Conservation (phyloP, 768 basidiomycete species). For the Rossbeevera mucosa region DNA sequence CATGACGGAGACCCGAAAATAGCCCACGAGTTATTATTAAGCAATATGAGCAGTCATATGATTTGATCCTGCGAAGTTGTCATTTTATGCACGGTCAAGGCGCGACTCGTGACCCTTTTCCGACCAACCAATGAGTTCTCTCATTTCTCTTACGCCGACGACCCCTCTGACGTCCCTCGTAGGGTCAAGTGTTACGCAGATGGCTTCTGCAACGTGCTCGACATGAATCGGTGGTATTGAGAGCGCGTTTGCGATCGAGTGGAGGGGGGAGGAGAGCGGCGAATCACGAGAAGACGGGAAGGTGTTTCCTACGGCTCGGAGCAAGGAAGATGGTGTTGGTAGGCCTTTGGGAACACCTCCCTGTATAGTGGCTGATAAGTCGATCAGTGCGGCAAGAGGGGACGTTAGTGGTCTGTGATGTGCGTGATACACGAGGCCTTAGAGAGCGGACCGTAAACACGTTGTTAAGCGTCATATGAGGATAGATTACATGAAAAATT, state of each 20-base stretch:
- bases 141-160: conserved; percentile 68
- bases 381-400: conserved; percentile 77
- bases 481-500: conserved; percentile 7
- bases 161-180: conserved; percentile 53
- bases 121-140: conserved; percentile 68
- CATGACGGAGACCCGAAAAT: conserved; percentile 19
- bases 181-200: conserved; percentile 58
- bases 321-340: conserved; percentile 62
- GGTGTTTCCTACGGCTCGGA: conserved; percentile 47
- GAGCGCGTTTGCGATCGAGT: conserved; percentile 73
- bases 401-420: conserved; percentile 88
- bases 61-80: conserved; percentile 7
- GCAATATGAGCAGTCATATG: conserved; percentile 7
- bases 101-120: conserved; percentile 28
- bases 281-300: conserved; percentile 30
- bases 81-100: conserved; percentile 13
- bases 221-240: conserved; percentile 91
- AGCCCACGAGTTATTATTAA: not conserved
- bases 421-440: conserved; percentile 95
- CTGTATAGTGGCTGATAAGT: conserved; percentile 74
- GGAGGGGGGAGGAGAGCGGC: conserved; percentile 44
- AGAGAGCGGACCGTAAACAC: conserved; percentile 9
- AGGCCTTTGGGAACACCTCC: conserved; percentile 49
- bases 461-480: conserved; percentile 10
- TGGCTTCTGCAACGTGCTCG: conserved; percentile 87